phyloP scores from a whole-genome alignment of 306 rosid species.

The Lotus japonicus region DNA sequence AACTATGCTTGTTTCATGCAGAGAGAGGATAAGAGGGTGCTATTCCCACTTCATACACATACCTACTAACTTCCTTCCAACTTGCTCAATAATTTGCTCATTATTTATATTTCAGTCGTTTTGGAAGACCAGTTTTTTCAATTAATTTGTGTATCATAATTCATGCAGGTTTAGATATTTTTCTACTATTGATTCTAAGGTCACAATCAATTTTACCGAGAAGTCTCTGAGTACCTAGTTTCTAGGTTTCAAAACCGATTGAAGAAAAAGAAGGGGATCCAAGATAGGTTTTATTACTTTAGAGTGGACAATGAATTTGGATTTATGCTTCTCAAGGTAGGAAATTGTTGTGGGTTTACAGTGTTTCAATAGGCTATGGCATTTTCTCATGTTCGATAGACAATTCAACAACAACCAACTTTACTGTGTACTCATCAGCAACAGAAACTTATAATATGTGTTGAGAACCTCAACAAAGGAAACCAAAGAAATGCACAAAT shows the following conservation, averaged over 20 bases:
- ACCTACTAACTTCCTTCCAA: background rate
- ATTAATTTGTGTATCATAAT: background rate
- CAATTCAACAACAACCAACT: conserved; percentile 24
- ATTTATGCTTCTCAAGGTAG: background rate
- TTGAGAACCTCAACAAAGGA: too few species aligned
- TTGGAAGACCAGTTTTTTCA: background rate
- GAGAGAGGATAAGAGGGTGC: conserved; percentile 16
- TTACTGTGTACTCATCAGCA: conserved; percentile 38
- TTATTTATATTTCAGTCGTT: background rate
- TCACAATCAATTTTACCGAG: too few species aligned
- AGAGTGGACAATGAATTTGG: background rate
- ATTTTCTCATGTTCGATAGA: background rate
- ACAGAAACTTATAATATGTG: conserved; percentile 3
- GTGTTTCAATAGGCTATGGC: too few species aligned
- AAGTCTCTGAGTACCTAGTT: too few species aligned
- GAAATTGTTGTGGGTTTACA: background rate
- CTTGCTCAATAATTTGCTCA: conserved; percentile 19
- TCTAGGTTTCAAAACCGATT: too few species aligned
- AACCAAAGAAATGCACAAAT: too few species aligned
- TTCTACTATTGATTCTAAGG: too few species aligned
- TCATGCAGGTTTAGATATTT: too few species aligned
- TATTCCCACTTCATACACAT: conserved; percentile 8
- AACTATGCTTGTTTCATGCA: conserved; percentile 12
- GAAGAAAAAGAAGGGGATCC: too few species aligned
- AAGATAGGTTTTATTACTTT: background rate